Evolutionary conservation across 805 yeast genomes (phyloP), one percentile per base, ranked within the genome.

Genomic region (Lachancea waltii): DNA sequence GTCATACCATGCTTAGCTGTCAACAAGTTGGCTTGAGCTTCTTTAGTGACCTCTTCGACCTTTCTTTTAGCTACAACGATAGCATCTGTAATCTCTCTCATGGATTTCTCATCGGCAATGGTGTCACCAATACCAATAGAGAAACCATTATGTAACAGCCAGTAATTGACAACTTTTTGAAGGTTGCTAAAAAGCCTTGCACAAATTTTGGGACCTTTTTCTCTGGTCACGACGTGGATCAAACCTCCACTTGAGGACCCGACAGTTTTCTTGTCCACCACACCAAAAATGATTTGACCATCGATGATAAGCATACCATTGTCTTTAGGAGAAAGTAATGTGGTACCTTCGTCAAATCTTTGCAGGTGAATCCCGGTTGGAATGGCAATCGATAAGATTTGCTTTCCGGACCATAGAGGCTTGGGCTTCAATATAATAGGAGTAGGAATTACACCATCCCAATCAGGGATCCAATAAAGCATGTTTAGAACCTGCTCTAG

Each of bases 1-100:
- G 99, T 92, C 99, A 92, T 92, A 82, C 99, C 99, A 21, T 97
- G 97, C 60, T 92, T 97, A 21, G 97, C 95, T 29, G 86, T 85
- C 50, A 92, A 70, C 44, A 72, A 70, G 57, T 92, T 90, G 31
- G 75, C 80, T 61, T 92, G 97, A 2, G 97, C 98, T 57, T 86
- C 95, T 50, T 75, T 66, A 44, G 92, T 90, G 38, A 90, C 90
- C 53, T 84, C 92, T 59, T 90, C 97, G 27, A 92, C 99, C 68
- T 90, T 86, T 32, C 74, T 76, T 63, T 94, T 94, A 11, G 98
- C 98, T 44, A 80, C 85, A 36, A 85, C 80, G 62, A 92, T 92
- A 3, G 97, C 90, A 42, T 82, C 81, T 1, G 97, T 92, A 53
- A 92, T 89, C 50, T 81, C 82, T 50, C 80, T 79, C 95, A 92